A percentile compares a stretch with the other conserved stretches of the same genome.
Conservation (phyloP, 2,329 filamentous ascomycete genomes). For the Cordyceps militaris region DNA sequence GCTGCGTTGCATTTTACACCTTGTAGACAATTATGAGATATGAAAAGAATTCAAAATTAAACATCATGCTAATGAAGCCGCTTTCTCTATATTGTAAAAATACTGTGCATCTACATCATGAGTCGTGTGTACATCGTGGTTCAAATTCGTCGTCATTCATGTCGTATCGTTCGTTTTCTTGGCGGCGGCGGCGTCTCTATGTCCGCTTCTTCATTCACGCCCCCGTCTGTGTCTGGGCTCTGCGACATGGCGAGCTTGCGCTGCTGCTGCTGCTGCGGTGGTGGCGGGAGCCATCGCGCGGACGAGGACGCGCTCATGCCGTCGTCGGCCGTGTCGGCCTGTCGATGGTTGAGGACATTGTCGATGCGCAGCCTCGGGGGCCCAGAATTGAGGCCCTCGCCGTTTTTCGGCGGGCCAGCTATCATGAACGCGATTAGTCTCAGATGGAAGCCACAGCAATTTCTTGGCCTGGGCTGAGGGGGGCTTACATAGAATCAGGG, state of each 20-base stretch:
- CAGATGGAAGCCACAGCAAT: no score
- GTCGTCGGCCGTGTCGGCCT: constrained; percentile 14
- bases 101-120: no score
- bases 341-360: constrained; percentile 31
- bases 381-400: constrained; percentile 28
- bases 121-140: no score
- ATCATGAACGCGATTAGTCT: not conserved
- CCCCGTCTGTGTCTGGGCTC: not conserved
- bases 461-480: no score
- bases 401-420: constrained; percentile 33
- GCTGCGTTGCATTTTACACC: no score
- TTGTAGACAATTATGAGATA: no score
- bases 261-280: not conserved
- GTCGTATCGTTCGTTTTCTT: constrained; percentile 3
- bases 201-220: not conserved
- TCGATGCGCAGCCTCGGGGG: constrained; percentile 32
- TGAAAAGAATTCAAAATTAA: no score
- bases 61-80: no score
- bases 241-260: not conserved
- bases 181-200: not conserved
- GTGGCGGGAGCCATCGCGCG: not conserved
- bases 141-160: constrained; percentile 8
- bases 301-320: constrained; percentile 10
- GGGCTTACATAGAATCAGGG: constrained; percentile 30
- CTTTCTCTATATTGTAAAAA: no score